These are phyloP conservation scores for Phaeosphaeriaceae sp. DNA, from an alignment of 2,329 filamentous ascomycete genomes.

Conservation along the genomic window DNA sequence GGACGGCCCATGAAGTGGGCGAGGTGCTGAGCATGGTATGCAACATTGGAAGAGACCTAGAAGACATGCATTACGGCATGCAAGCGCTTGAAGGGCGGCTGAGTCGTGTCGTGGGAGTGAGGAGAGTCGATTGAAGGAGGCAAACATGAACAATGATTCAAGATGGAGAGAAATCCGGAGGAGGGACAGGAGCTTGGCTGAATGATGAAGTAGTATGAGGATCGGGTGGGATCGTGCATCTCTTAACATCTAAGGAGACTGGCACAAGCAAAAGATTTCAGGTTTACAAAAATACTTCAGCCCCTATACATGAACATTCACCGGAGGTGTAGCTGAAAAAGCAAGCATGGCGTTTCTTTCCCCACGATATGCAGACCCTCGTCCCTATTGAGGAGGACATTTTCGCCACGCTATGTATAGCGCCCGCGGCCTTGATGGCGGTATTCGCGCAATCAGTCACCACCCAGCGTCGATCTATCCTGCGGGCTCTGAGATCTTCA, in stretches of 20 bases:
- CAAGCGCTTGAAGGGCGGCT: conserved; percentile 23
- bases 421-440: neutral
- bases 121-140: conserved; percentile 20
- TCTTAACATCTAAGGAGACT: neutral
- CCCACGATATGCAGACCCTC: neutral
- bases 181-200: too few species aligned
- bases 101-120: conserved; percentile 29
- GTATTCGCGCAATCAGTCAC: neutral
- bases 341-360: neutral
- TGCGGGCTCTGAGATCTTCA: neutral
- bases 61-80: conserved; percentile 21
- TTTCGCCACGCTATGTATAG: neutral
- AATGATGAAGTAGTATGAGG: too few species aligned
- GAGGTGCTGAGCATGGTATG: conserved; percentile 25
- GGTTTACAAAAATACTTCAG: neutral
- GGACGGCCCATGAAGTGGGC: conserved; percentile 43
- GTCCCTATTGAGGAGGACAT: neutral
- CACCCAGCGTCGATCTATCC: neutral
- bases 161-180: too few species aligned
- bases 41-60: conserved; percentile 27
- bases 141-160: neutral
- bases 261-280: neutral
- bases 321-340: neutral
- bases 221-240: too few species aligned
- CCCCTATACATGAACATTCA: neutral